Base-by-base conservation (phyloP, 1,139 yeast genomes). In the Protomyces gravidus region DNA sequence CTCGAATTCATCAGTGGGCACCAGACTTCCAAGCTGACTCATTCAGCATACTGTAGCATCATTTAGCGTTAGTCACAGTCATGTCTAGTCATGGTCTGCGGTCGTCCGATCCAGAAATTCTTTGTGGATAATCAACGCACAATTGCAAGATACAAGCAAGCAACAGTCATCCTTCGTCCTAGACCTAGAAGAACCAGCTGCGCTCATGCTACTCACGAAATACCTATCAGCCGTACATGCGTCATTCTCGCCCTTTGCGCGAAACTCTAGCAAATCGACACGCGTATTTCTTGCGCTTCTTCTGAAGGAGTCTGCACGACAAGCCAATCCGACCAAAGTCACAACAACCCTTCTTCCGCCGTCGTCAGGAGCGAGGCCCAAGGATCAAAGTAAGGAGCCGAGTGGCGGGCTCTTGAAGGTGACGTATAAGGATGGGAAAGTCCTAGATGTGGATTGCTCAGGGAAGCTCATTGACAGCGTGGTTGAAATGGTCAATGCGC, bases 391-490 rank as follows among this genome's bases (percentile, higher is more conserved):
- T 5, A 19, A 9, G 19, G 23, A 13, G 17, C 21, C 19, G 7
- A n/a, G 21, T 15, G 19, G 42, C 9, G 73, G 92, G 66, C 80
- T 78, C 57, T 76, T 92, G 67, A 80, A 80, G 68, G 86, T 92
- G n/a, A 85, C 89, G 55, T 88, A 88, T 74, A 82, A 77, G 62
- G 81, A 82, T 66, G 97, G 97, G 21, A 80, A 84, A 58, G 72
- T 79, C 48, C 84, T 86, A 67, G 83, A 80, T 63, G 83, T 92
- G 30, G 58, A 33, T 17, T 30, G 51, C 4, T 40, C 39, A 19
- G 32, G 23, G 27, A 30, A 45, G 19, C 45, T 36, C 4, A 53
- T 53, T 30, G 36, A 33, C 13, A 50, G 26, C 11, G 36, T 53
- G 15, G 58, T 53, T 25, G 40, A 32, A 25, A 45, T 32, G 36